Conservation (phyloP, 495 filamentous ascomycete genomes). For the Podospora comata region DNA sequence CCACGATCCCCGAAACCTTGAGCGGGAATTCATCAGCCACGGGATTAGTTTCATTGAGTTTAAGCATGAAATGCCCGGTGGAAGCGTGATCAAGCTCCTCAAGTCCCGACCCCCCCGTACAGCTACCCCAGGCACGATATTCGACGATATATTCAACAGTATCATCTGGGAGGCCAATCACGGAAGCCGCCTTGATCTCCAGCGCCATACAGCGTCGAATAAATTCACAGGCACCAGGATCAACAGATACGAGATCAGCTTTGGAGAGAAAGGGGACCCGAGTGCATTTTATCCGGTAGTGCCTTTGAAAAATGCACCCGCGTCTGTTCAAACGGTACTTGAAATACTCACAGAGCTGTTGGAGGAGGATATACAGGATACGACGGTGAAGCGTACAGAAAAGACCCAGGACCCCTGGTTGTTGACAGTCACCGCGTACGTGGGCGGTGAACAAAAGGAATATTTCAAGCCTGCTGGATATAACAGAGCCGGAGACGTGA, state of each 20-base stretch:
- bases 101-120: neutral
- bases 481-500: neutral
- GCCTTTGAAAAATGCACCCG: neutral
- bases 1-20: neutral
- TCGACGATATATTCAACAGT: slow-evolving; percentile 3
- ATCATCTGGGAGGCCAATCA: slow-evolving; percentile 5
- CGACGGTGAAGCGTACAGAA: neutral
- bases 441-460: slow-evolving; percentile 3
- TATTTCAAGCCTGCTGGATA: neutral
- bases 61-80: neutral
- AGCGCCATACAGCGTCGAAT: neutral
- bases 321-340: neutral
- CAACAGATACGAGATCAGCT: slow-evolving; percentile 1
- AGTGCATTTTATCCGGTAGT: neutral
- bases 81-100: neutral
- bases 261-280: neutral
- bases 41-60: neutral
- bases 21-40: neutral
- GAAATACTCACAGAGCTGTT: neutral
- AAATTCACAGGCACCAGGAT: neutral
- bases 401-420: neutral
- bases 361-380: neutral
- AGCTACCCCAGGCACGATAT: neutral
- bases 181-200: neutral
- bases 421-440: neutral